These are phyloP conservation scores for Calonectria pseudoturangicola DNA, from an alignment of 2,329 filamentous ascomycete species.

Conservation along the genomic window DNA sequence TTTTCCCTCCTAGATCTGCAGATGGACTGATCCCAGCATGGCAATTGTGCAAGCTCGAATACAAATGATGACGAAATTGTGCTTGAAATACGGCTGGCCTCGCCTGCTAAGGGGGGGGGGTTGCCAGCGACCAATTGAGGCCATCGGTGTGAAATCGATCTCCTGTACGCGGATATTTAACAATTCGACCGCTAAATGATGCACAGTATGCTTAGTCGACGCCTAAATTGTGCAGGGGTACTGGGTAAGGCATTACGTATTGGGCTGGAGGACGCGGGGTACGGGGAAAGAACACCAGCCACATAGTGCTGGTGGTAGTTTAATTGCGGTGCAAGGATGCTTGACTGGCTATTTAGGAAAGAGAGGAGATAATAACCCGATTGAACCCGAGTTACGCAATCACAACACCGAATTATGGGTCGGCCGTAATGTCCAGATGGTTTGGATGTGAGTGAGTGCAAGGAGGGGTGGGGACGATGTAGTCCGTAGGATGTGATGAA, in stretches of 20 bases:
- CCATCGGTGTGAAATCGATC: conserved; percentile 26
- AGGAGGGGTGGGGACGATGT: neutral
- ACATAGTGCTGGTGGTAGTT: conserved; percentile 26
- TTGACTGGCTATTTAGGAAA: neutral
- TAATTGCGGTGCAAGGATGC: conserved; percentile 23
- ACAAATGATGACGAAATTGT: conserved; percentile 19
- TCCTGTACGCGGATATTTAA: conserved; percentile 1
- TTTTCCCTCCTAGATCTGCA: conserved; percentile 12
- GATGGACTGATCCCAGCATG: neutral
- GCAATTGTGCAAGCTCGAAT: neutral
- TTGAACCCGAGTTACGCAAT: conserved; percentile 20
- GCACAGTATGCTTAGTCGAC: conserved; percentile 17
- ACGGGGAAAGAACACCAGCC: conserved; percentile 38
- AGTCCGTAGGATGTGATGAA: conserved; percentile 4
- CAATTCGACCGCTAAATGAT: conserved; percentile 11
- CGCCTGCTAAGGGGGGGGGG: neutral
- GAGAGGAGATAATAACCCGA: conserved; percentile 5
- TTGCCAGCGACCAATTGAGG: conserved; percentile 22
- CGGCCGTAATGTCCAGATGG: neutral
- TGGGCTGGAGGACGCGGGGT: conserved; percentile 45
- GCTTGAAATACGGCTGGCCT: conserved; percentile 9
- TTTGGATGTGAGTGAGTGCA: neutral
- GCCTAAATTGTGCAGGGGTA: conserved; percentile 2
- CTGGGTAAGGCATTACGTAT: conserved; percentile 17
- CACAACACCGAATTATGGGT: conserved; percentile 16